Evolutionary conservation across 2,329 filamentous ascomycete genomes (phyloP).

Genomic region (Venturiaceae sp.): DNA sequence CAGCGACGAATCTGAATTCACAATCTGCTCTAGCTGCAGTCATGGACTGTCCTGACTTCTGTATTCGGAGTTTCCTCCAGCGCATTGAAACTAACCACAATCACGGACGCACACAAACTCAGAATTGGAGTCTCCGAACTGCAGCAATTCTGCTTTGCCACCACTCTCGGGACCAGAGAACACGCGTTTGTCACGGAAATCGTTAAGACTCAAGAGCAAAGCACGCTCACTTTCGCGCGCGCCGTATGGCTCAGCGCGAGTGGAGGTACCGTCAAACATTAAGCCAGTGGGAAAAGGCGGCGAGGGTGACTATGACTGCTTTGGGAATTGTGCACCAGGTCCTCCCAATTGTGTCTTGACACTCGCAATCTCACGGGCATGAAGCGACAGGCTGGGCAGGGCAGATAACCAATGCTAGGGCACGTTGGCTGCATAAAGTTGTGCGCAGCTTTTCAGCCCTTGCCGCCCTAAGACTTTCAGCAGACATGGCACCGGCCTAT

Average conservation of each 20-base stretch:
- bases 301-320: neutral
- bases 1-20: too few species aligned
- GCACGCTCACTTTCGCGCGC: neutral
- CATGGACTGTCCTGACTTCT: neutral
- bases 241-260: neutral
- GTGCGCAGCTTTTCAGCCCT: neutral
- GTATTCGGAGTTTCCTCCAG: too few species aligned
- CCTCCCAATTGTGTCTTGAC: neutral
- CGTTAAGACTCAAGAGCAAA: neutral
- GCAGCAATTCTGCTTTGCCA: neutral
- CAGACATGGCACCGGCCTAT: neutral
- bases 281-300: slow-evolving; percentile 1
- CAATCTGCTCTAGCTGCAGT: neutral
- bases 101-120: neutral
- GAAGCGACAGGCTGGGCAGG: neutral
- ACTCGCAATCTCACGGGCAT: slow-evolving; percentile 5
- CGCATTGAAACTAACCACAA: too few species aligned
- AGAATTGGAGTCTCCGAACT: neutral
- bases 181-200: neutral
- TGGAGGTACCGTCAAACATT: neutral
- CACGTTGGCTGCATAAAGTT: slow-evolving; percentile 1
- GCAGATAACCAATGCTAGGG: neutral
- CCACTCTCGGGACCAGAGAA: neutral
- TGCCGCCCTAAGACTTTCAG: slow-evolving; percentile 10
- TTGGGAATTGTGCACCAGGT: neutral